Evolutionary conservation across 106 monocot genomes (phyloP), one percentile per base, ranked within the genome.

Genomic region (Acanthochlamys bracteata): DNA sequence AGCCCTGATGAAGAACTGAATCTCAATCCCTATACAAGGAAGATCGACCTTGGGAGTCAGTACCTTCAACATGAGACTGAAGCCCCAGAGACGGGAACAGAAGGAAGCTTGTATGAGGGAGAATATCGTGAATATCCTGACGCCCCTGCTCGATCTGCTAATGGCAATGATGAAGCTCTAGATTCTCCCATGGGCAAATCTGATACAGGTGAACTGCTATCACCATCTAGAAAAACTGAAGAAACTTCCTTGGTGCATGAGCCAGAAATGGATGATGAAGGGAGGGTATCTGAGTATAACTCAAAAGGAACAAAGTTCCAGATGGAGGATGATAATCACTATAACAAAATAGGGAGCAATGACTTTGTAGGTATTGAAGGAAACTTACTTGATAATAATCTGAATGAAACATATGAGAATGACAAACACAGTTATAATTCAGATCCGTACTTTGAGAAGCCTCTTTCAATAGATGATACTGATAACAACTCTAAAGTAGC

Each of bases 161-260:
- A 11, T 69, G 69, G 25, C 42, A 25, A 39, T 26, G n/a, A 19
- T 69, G 69, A 70, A 24, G 39, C n/a, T 51, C n/a, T 54, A 24
- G 52, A 27, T 11, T 67, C 55, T 26, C 51, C 53, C 55, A 23
- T 39, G 20, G 13, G 9, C 14, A 55, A 39, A 15, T 67, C 53
- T 39, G 42, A 64, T 56, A 55, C 63, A 41, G 20, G 7, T 7
- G 63, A 14, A 22, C 47, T 20, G 33, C n/a, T 42, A 4, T 23
- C 39, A 41, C 24, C 41, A 11, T 19, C 21, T 19, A 61, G 21
- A 2, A 61, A 39, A 68, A 59, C 13, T 59, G 65, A 58, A 47
- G 20, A 27, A 58, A 11, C 61, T 24, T 42, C 25, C 63, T 58
- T 70, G 3, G 25, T 25, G 13, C 7, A 55, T n/a, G 69, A 65